Base-by-base conservation (phyloP, 345 rosid genomes). In the Populus euphratica region DNA sequence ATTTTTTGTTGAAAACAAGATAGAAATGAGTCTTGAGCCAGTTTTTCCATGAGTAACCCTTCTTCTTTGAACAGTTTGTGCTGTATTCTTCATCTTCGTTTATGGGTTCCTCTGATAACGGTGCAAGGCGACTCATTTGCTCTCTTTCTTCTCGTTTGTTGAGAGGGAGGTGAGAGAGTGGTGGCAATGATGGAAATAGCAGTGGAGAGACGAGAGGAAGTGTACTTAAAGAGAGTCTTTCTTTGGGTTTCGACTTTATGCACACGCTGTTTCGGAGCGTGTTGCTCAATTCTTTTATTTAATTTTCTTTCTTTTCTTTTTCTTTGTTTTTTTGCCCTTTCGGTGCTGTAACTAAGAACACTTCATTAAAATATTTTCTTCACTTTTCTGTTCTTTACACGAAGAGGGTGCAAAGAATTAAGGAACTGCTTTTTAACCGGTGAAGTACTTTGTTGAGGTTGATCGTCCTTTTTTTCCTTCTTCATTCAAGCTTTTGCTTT, bases 91-190 rank as follows among this genome's bases (percentile, higher is more conserved):
- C 81, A 23, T 75, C 92, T 68, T 88, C 89, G 83, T 83, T 87
- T 33, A 79, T 78, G 80, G 96, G 96, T 65, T 93, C 98, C 79
- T 93, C 98, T 49, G 91, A 88, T 50, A 93, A 80, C 47, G 96
- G 92, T n/a, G 98, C 92, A 49, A 93, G 91, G 62, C 98, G 90
- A 70, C 82, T 89, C 91, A 88, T 93, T 54, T 44, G 41, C 8
- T 50, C 59, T 21, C 47, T 43, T 36, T 65, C 38, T 23, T 65
- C 12, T 35, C 5, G 3, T 33, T 54, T 11, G 61, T 56, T 21
- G 38, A 12, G 49, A 7, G 21, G 6, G 33, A 13, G 21, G 69
- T 29, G 35, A 11, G 41, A 52, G 74, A 4, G 71, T 36, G 47
- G 61, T 39, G 20, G 74, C 59, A 33, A 21, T 33, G 54, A 56